phyloP scores from a whole-genome alignment of 805 yeast species.

The Saturnispora galanensis region DNA sequence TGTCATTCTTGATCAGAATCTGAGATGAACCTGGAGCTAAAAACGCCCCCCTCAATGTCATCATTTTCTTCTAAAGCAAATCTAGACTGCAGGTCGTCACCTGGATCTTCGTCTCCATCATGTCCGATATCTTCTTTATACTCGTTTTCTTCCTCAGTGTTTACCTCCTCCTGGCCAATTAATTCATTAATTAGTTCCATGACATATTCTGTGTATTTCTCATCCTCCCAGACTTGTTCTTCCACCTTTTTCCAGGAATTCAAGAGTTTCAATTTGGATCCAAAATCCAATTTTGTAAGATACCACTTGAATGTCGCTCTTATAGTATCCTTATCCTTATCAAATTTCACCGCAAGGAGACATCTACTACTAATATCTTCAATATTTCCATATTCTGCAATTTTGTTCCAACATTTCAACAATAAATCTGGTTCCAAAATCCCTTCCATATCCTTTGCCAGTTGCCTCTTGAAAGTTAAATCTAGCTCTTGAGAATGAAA shows the following conservation, averaged over 20 bases:
- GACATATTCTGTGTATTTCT: slow-evolving; percentile 27
- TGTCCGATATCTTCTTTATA: not conserved
- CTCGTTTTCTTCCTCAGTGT: slow-evolving; percentile 1
- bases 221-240: slow-evolving; percentile 31
- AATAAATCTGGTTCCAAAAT: not conserved
- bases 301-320: slow-evolving; percentile 52
- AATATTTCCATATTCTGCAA: not conserved
- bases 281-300: slow-evolving; percentile 26
- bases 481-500: not conserved
- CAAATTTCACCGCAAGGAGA: slow-evolving; percentile 1
- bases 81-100: slow-evolving; percentile 5
- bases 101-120: not conserved
- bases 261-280: not conserved
- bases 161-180: slow-evolving; percentile 2
- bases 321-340: slow-evolving; percentile 19
- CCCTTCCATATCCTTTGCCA: not conserved
- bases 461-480: not conserved
- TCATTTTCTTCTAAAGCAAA: slow-evolving; percentile 10
- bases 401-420: not conserved
- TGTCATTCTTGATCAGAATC: not conserved
- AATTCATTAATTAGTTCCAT: slow-evolving; percentile 6
- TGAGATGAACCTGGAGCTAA: slow-evolving; percentile 6
- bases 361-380: slow-evolving; percentile 2
- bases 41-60: not conserved
- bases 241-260: slow-evolving; percentile 25